Percentiles rank a stretch among this genome's conserved stretches.
Conservation (phyloP, 2,329 filamentous ascomycete genomes). For the Sclerotinia nivalis region DNA sequence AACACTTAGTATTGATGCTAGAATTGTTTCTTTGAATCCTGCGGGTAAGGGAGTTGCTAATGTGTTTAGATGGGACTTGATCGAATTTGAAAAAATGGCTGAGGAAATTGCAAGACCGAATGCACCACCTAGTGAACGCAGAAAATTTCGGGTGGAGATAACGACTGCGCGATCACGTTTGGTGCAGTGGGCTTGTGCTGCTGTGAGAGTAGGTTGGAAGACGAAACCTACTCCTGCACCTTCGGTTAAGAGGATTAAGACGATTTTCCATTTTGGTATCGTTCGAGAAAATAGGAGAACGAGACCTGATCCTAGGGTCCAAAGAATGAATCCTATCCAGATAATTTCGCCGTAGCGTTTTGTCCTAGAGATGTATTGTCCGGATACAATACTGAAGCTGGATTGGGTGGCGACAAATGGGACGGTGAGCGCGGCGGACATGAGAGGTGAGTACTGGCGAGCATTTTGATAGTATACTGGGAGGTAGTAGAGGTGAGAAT, state of each 20-base stretch:
- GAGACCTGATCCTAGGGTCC: conserved; percentile 54
- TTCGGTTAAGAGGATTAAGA: conserved; percentile 52
- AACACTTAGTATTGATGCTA: conserved; percentile 35
- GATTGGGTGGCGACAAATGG: conserved; percentile 53
- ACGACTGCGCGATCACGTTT: conserved; percentile 61
- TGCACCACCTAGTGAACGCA: conserved; percentile 59
- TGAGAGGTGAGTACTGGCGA: conserved; percentile 38
- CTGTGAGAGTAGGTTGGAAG: conserved; percentile 54
- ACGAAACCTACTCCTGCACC: conserved; percentile 55
- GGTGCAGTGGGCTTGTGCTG: conserved; percentile 57
- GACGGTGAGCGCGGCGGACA: conserved; percentile 54
- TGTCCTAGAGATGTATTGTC: conserved; percentile 57
- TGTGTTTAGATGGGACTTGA: conserved; percentile 31
- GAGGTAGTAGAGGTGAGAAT: conserved; percentile 58
- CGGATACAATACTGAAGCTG: conserved; percentile 50
- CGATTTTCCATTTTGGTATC: conserved; percentile 51
- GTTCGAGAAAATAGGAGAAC: conserved; percentile 50
- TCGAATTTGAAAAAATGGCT: conserved; percentile 48
- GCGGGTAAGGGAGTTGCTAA: conserved; percentile 28
- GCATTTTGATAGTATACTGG: conserved; percentile 64
- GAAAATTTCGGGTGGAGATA: conserved; percentile 63
- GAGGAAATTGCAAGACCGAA: conserved; percentile 59
- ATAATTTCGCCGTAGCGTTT: conserved; percentile 62
- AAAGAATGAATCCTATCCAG: conserved; percentile 43
- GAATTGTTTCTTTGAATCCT: conserved; percentile 29